phyloP scores from a whole-genome alignment of 805 yeast species.

The Maudiozyma saulgeensis region DNA sequence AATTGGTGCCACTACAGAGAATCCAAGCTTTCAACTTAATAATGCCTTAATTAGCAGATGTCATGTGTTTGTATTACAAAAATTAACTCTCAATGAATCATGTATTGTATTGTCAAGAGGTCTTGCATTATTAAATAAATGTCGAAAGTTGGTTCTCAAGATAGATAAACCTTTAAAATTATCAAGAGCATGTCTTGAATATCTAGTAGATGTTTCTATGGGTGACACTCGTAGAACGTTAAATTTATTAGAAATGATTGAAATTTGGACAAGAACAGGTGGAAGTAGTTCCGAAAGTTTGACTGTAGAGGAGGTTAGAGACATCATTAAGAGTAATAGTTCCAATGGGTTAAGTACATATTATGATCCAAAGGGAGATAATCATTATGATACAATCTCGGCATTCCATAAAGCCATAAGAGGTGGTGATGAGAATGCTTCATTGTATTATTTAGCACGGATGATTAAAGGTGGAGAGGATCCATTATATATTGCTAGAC shows the following conservation, averaged over 20 bases:
- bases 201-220: constrained; percentile 62
- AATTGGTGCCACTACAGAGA: constrained; percentile 97
- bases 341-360: constrained; percentile 27
- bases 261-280: constrained; percentile 53
- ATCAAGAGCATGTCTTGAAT: constrained; percentile 47
- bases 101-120: constrained; percentile 48
- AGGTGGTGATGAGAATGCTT: constrained; percentile 85
- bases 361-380: constrained; percentile 83
- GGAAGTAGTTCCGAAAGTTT: constrained; percentile 10
- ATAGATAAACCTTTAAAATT: constrained; percentile 36
- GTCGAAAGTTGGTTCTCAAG: constrained; percentile 44
- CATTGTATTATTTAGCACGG: constrained; percentile 73
- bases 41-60: constrained; percentile 80
- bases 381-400: constrained; percentile 89
- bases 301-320: constrained; percentile 26
- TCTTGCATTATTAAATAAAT: constrained; percentile 45
- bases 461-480: constrained; percentile 94
- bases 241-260: constrained; percentile 66
- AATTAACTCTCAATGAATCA: constrained; percentile 43
- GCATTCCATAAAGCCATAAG: constrained; percentile 91
- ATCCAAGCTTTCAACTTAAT: constrained; percentile 75
- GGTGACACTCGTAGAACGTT: constrained; percentile 88
- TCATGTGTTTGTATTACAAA: constrained; percentile 60
- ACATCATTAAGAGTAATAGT: constrained; percentile 40
- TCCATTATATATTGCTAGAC: constrained; percentile 76